Base-by-base conservation (phyloP, 352 stramenopile genomes). In the Blastocystis sp. region DNA sequence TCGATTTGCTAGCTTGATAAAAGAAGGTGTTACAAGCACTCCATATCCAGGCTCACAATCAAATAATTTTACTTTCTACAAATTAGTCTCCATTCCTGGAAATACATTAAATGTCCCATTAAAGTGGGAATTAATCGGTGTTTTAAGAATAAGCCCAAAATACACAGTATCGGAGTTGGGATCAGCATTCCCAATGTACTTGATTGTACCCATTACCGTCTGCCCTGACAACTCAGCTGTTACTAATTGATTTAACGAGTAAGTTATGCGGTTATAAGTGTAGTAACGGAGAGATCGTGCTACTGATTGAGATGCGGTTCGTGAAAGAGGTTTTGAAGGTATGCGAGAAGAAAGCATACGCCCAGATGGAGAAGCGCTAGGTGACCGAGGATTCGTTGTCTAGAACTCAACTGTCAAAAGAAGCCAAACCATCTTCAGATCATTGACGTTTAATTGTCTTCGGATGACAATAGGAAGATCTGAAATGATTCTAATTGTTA, bases 61-160 rank as follows among this genome's bases (percentile, higher is more conserved):
- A n/a, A 78, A 78, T 7, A 78, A 37, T 33, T 78, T 78, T 0
- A 42, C 33, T 30, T 53, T 51, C 66, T 78, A 75, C 44, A 51
- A 54, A 33, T 22, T 57, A 56, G 33, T 33, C 37, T 22, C 37
- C 37, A 35, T 4, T 35, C 6, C 44, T 42, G 35, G n/a, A 24
- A 54, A 24, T 78, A 78, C 66, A 22, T 56, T 19, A 19, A 78
- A 48, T 15, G 37, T 24, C 11, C 66, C 66, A n/a, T 48, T 51
- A 33, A 78, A 78, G 0, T 9, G 54, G 2, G 66, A 78, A 19
- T 78, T 5, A 37, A 78, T 78, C 7, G 33, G 66, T 51, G 37
- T 13, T 33, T 78, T n/a, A 3, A 78, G 66, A n/a, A 53, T 24
- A 6, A 78, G 66, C 13, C 66, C 66, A 33, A 78, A 42, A 27